These are phyloP conservation scores for Botryotinia narcissicola DNA, from an alignment of 2,329 filamentous ascomycete species.

Conservation along the genomic window DNA sequence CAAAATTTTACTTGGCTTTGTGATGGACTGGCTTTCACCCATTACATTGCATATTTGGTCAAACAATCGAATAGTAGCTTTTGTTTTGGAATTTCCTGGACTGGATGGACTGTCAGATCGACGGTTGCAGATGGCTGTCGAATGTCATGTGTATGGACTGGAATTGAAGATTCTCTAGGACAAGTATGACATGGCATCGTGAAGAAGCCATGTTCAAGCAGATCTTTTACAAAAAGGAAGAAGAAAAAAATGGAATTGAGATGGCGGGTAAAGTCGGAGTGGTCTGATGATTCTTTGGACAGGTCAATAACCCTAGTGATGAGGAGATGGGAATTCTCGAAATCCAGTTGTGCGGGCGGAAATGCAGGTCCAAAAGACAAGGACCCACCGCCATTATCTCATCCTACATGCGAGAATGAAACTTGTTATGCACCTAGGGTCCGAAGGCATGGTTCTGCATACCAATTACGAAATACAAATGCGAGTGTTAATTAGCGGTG, in stretches of 20 bases:
- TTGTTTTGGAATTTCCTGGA: background rate
- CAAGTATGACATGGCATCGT: background rate
- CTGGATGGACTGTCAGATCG: background rate
- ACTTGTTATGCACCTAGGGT: slow-evolving; percentile 19
- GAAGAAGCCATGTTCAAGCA: background rate
- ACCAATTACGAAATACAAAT: slow-evolving; percentile 11
- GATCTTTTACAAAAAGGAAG: background rate
- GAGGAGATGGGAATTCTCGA: slow-evolving; percentile 4
- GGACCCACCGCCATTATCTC: slow-evolving; percentile 10
- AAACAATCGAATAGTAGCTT: background rate
- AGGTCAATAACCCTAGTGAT: slow-evolving; percentile 3
- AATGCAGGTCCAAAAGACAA: slow-evolving; percentile 15
- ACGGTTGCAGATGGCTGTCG: background rate
- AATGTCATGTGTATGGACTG: background rate
- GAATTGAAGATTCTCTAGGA: background rate
- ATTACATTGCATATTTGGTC: background rate
- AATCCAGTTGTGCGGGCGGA: background rate
- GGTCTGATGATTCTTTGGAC: slow-evolving; percentile 1
- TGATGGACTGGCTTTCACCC: background rate
- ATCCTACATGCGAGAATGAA: slow-evolving; percentile 9
- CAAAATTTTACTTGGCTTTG: background rate
- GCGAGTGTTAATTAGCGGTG: slow-evolving; percentile 4
- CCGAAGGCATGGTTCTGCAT: slow-evolving; percentile 10
- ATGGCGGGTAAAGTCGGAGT: slow-evolving; percentile 7
- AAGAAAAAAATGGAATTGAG: background rate